phyloP scores from a whole-genome alignment of 192 early-diverging fungal genomes.

The Rhizophagus sp. region DNA sequence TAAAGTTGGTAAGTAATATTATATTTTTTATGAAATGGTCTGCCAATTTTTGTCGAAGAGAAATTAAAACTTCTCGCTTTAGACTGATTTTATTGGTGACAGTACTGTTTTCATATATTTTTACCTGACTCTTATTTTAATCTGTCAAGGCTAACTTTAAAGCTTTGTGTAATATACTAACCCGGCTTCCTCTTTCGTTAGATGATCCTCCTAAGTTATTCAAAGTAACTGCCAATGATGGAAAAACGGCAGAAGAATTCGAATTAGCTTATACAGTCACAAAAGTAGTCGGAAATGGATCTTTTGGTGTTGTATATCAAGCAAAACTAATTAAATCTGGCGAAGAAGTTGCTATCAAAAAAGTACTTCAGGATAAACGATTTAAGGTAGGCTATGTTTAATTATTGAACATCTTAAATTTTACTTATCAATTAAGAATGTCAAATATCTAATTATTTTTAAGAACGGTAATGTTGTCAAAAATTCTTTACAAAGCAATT shows the following conservation, averaged over 20 bases:
- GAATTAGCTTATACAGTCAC: constrained; percentile 90
- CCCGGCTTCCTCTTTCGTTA: constrained; percentile 16
- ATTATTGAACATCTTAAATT: neutral
- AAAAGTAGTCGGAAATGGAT: constrained; percentile 96
- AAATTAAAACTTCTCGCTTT: neutral
- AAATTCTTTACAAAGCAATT: neutral
- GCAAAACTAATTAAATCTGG: constrained; percentile 79
- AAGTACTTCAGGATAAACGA: constrained; percentile 96
- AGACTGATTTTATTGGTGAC: neutral
- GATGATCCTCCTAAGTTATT: constrained; percentile 68
- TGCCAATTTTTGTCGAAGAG: neutral
- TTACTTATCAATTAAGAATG: neutral
- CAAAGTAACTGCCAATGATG: constrained; percentile 83
- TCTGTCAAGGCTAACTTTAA: neutral
- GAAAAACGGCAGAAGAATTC: constrained; percentile 79
- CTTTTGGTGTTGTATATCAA: constrained; percentile 98
- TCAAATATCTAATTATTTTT: neutral
- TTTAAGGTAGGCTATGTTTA: constrained; percentile 75
- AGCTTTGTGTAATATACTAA: neutral
- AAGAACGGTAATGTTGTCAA: neutral
- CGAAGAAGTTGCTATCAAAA: constrained; percentile 95
- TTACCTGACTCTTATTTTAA: neutral
- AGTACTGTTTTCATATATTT: neutral
- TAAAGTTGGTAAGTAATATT: constrained; percentile 3
- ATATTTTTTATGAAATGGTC: neutral